Evolutionary conservation across 805 yeast species (phyloP).

Genomic region (Metschnikowia proteae): DNA sequence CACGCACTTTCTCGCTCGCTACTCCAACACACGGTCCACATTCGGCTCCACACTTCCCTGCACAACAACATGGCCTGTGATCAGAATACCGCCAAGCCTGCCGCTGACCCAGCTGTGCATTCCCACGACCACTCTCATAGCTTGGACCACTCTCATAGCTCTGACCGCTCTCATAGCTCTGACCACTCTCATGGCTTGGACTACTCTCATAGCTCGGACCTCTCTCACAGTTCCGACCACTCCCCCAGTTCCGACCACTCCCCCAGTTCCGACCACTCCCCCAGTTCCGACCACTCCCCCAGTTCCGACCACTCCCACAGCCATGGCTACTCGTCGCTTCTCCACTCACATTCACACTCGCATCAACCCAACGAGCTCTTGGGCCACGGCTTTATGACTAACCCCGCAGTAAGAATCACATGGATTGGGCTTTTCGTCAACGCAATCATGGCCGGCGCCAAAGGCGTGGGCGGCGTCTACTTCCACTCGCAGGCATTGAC

Average conservation of each 20-base stretch:
- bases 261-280: too few species aligned
- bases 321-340: slow-evolving; percentile 20
- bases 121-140: slow-evolving; percentile 6
- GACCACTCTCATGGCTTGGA: neutral
- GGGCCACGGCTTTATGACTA: slow-evolving; percentile 32
- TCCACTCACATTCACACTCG: slow-evolving; percentile 26
- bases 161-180: neutral
- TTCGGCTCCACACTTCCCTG: neutral
- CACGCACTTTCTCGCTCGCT: slow-evolving; percentile 2
- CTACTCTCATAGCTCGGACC: too few species aligned
- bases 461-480: slow-evolving; percentile 82
- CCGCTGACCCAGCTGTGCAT: neutral
- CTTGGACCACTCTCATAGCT: neutral
- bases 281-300: neutral
- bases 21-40: neutral
- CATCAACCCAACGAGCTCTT: slow-evolving; percentile 43
- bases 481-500: slow-evolving; percentile 93
- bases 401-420: slow-evolving; percentile 90
- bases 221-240: too few species aligned
- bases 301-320: slow-evolving; percentile 7
- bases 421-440: slow-evolving; percentile 87
- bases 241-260: too few species aligned
- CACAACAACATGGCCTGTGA: neutral
- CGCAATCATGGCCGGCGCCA: slow-evolving; percentile 79
- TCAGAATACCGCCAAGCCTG: neutral